Evolutionary conservation across 202 grass and related monocot species (phyloP), one percentile per base, ranked within the genome.

Genomic region (Zizania palustris): DNA sequence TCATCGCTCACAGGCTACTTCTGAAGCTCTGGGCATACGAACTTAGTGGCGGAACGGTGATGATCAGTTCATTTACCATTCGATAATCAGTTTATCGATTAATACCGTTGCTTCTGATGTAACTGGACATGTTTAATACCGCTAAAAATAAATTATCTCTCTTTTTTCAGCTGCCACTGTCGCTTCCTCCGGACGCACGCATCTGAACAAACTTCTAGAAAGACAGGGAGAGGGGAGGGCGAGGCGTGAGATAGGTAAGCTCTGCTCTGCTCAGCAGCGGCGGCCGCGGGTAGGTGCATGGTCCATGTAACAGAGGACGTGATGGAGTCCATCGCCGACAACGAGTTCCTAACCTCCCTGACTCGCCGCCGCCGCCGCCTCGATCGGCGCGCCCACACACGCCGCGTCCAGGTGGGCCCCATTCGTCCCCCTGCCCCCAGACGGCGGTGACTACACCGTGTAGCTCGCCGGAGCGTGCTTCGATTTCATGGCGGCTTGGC

Each of bases 321-420:
- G 45, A 77, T 2, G n/a, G 43, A 21, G 45, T 65, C 64, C 33
- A 50, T 74, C 42, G 5, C 36, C 45, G 83, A 85, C 55, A 69
- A 54, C 45, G 76, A 85, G 68, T 7, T 41, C 33, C 39, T 40
- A 84, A 65, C 82, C 0, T 28, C 21, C 76, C 46, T 14, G 45
- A 4, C 12, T 48, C 45, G 12, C 45, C 46, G 13, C 46, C 14
- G 40, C 6, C 40, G 40, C 6, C 28, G 28, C 28, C 28, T 2
- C 28, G 28, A 28, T 28, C 28, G 28, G 28, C 28, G 28, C 1
- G 0, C 3, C 7, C 1, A 42, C 16, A 1, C 16, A 67, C 42
- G 12, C 40, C 18, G 42, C 21, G 3, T 9, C 6, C 50, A 19
- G n/a, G 2, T 54, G 50, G 50, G 50, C 50, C 50, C 6, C 49